These are phyloP conservation scores for Nematodospora anomalae DNA, from an alignment of 1,139 yeast species.

Conservation along the genomic window DNA sequence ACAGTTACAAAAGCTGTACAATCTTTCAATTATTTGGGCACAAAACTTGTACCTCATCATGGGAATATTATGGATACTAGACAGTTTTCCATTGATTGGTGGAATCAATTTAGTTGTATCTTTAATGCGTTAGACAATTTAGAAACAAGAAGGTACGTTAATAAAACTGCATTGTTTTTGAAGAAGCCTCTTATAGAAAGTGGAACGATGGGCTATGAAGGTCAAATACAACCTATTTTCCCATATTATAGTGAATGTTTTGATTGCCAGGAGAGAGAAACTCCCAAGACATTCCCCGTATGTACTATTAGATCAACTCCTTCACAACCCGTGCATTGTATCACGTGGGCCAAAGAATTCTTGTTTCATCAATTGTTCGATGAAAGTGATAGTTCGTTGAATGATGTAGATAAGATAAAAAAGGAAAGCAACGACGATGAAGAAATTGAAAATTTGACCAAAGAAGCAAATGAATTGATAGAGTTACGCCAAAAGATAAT, in stretches of 20 bases:
- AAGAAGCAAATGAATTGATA: constrained; percentile 75
- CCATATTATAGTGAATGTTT: constrained; percentile 89
- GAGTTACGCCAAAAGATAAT: constrained; percentile 55
- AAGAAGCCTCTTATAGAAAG: constrained; percentile 82
- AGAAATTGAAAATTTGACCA: constrained; percentile 67
- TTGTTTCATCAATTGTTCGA: constrained; percentile 81
- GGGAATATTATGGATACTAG: constrained; percentile 83
- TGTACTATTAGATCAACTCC: constrained; percentile 98
- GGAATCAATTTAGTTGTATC: constrained; percentile 70
- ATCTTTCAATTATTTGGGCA: constrained; percentile 64
- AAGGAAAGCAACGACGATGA: constrained; percentile 55
- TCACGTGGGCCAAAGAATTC: constrained; percentile 96
- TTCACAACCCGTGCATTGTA: constrained; percentile 92
- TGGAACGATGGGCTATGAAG: constrained; percentile 93
- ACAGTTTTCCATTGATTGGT: constrained; percentile 77
- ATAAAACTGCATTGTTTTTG: constrained; percentile 73
- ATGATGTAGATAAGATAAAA: constrained; percentile 44
- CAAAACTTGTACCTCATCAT: constrained; percentile 77
- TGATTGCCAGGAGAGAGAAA: constrained; percentile 83
- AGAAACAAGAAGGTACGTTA: constrained; percentile 90
- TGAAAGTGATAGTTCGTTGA: constrained; percentile 34
- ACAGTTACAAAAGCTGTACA: constrained; percentile 84
- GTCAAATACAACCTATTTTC: constrained; percentile 88
- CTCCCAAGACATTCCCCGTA: constrained; percentile 90
- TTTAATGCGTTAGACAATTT: constrained; percentile 93